These are phyloP conservation scores for Fusarium euwallaceae DNA, from an alignment of 2,329 filamentous ascomycete genomes.

Conservation along the genomic window DNA sequence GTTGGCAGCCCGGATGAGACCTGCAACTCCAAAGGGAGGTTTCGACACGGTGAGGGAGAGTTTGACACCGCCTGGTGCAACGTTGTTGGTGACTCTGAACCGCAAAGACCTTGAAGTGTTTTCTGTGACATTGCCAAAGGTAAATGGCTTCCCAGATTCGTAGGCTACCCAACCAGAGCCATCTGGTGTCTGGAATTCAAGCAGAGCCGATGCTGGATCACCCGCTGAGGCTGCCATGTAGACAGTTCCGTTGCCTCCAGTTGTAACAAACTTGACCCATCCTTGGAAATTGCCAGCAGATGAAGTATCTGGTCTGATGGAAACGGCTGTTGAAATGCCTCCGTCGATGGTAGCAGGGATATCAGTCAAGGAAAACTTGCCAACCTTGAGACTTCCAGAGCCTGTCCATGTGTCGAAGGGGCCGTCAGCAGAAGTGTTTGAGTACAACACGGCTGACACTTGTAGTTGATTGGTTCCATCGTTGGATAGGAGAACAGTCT, in stretches of 20 bases:
- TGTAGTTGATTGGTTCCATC: conserved; percentile 61
- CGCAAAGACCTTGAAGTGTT: conserved; percentile 62
- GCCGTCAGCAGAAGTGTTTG: conserved; percentile 57
- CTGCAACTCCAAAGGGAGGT: conserved; percentile 68
- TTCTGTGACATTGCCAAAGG: conserved; percentile 68
- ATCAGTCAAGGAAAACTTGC: conserved; percentile 62
- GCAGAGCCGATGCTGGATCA: conserved; percentile 60
- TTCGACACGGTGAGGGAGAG: conserved; percentile 72
- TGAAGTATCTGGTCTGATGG: conserved; percentile 62
- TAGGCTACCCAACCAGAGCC: conserved; percentile 65
- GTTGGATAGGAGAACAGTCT: conserved; percentile 64
- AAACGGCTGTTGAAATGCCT: conserved; percentile 55
- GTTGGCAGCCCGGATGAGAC: conserved; percentile 67
- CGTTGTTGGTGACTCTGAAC: conserved; percentile 67
- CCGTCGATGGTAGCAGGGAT: conserved; percentile 61
- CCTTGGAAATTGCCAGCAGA: conserved; percentile 62
- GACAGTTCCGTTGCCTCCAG: conserved; percentile 63
- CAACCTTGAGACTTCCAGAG: conserved; percentile 55
- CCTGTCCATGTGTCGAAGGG: conserved; percentile 58
- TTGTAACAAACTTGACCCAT: conserved; percentile 62
- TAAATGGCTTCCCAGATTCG: conserved; percentile 58
- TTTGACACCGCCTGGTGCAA: conserved; percentile 57
- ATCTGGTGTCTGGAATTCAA: conserved; percentile 68
- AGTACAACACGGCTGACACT: conserved; percentile 60
- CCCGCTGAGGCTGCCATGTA: conserved; percentile 64